phyloP scores from a whole-genome alignment of 2,329 filamentous ascomycete species.

The Aureobasidium sp. region DNA sequence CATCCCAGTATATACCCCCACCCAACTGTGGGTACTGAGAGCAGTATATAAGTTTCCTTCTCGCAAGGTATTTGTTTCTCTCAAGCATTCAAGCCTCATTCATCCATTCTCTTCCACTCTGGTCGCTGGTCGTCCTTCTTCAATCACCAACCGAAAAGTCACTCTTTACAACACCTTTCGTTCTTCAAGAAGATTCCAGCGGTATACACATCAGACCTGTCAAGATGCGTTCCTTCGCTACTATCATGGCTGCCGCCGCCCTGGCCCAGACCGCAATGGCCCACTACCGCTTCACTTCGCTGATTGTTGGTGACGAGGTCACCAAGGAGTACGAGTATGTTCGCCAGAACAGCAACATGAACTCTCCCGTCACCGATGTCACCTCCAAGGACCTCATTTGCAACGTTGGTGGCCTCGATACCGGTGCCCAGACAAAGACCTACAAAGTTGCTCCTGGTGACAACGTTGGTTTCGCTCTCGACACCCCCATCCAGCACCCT shows the following conservation, averaged over 20 bases:
- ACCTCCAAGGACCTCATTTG: slow-evolving; percentile 30
- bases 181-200: slow-evolving; percentile 18
- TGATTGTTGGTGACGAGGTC: slow-evolving; percentile 38
- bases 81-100: slow-evolving; percentile 9
- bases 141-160: slow-evolving; percentile 6
- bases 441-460: slow-evolving; percentile 12
- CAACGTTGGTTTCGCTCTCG: slow-evolving; percentile 21
- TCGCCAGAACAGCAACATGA: slow-evolving; percentile 35
- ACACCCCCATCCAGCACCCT: slow-evolving; percentile 22
- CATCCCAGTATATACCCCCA: not conserved
- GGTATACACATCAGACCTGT: slow-evolving; percentile 15
- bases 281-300: slow-evolving; percentile 26
- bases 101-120: slow-evolving; percentile 6
- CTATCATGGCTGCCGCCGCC: slow-evolving; percentile 27
- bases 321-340: slow-evolving; percentile 43
- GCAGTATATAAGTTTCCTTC: slow-evolving; percentile 9
- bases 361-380: slow-evolving; percentile 32
- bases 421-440: slow-evolving; percentile 23
- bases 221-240: slow-evolving; percentile 30
- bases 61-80: not conserved
- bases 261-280: slow-evolving; percentile 27
- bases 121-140: slow-evolving; percentile 14
- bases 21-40: not conserved
- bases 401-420: slow-evolving; percentile 29
- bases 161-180: slow-evolving; percentile 9